Evolutionary conservation across 768 basidiomycete species (phyloP), one percentile per base, ranked within the genome.

Genomic region (Kwoniella sp.): DNA sequence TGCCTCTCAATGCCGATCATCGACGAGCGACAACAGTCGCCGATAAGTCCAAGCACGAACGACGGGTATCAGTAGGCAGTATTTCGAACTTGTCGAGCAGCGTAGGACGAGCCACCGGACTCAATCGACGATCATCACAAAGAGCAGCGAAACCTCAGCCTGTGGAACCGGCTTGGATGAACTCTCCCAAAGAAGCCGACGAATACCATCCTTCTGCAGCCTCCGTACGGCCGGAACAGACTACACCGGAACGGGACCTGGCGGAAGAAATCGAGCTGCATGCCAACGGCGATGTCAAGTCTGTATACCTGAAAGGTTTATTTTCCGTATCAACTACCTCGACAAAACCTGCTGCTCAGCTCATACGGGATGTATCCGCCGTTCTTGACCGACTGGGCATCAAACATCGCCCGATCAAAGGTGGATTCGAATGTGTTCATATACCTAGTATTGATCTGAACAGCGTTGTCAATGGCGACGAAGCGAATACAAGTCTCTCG

Each of bases 261-360:
- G 37, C 25, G 9, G 40, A 40, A 40, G 53, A 50, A 17, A 19
- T 37, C 24, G 59, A 60, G 13, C 9, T 49, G 49, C 58, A 57
- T 47, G 37, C 46, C 8, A 65, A 57, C 51, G 49, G 55, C 4
- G 89, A 91, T 61, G 88, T 91, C 74, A 98, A 97, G 82, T 91
- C 96, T 0, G 87, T 97, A 50, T 95, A 91, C 81, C 82, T 98
- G 74, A 99, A 98, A 81, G 96, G 96, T 6, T 77, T 99, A 53
- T 97, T 99, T 82, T 93, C 91, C 88, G 96, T 99, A 46, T 89
- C 91, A 5, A 99, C 96, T 6, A 99, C 96, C 1, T 90, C 92
- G 26, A 92, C 92, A 4, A 97, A 95, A 75, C 76, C 90, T 6
- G 90, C 92, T 4, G 80, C 85, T 15, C 83, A 86, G 9, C 88